Evolutionary conservation across 805 yeast genomes (phyloP).

Genomic region (Hanseniaspora valbyensis): DNA sequence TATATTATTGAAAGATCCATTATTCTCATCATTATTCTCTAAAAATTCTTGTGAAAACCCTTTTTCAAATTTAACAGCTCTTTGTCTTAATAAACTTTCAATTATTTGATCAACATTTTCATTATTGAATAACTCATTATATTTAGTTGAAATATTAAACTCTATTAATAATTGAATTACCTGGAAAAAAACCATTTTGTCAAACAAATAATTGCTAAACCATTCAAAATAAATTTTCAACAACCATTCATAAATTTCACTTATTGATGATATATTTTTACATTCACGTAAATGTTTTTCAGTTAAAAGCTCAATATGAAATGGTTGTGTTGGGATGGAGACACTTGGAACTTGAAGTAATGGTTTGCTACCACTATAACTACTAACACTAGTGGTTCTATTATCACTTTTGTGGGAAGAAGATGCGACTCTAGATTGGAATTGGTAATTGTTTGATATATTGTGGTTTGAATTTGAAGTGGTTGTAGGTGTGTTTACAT

Average conservation of each 20-base stretch:
- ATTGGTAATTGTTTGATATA: constrained; percentile 3
- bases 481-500: not conserved
- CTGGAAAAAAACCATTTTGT: constrained; percentile 42
- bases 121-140: constrained; percentile 40
- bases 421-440: constrained; percentile 13
- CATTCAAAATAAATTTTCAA: constrained; percentile 37
- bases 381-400: constrained; percentile 27
- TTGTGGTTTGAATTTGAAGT: not conserved
- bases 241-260: constrained; percentile 46
- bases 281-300: constrained; percentile 42
- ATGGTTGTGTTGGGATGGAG: constrained; percentile 46
- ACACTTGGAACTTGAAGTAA: constrained; percentile 28
- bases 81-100: constrained; percentile 32
- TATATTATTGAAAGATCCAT: not conserved
- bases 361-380: constrained; percentile 28
- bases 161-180: constrained; percentile 42
- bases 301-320: constrained; percentile 39
- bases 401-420: constrained; percentile 17
- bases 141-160: constrained; percentile 40
- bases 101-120: constrained; percentile 41
- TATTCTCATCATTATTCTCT: constrained; percentile 18
- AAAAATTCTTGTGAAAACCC: constrained; percentile 20
- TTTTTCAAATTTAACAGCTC: constrained; percentile 35
- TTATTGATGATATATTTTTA: constrained; percentile 36
- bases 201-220: constrained; percentile 43